Base-by-base conservation (phyloP, 495 filamentous ascomycete species). In the Aspergillus cavernicola region DNA sequence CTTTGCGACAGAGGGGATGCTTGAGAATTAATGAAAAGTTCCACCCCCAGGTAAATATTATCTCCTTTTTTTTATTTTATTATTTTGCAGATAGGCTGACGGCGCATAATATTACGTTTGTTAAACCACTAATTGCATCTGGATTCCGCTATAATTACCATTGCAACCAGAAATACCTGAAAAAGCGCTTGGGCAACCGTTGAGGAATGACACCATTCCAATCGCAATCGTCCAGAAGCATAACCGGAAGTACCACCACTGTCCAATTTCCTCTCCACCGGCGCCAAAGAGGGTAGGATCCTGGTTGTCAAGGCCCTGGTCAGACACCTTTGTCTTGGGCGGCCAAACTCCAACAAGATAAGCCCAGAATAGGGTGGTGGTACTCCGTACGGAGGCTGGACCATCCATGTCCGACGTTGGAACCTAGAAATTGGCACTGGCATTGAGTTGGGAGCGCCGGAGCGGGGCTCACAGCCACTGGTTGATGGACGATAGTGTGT, bases 161-260 rank as follows among this genome's bases (percentile, higher is more conserved):
- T 52, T 59, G 41, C 35, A 23, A 54, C 41, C 43, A 39, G 24
- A 39, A 47, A 49, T 36, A 37, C 31, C 45, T 43, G n/a, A n/a
- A n/a, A 29, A 38, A 50, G 40, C 47, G 29, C 46, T 44, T 44
- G 22, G 46, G 45, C 23, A 43, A 43, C 53, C 11, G 37, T 59
- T 20, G 23, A 55, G 36, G 52, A 59, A 55, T 59, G 57, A 55
- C 56, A 38, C 23, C 37, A 47, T 52, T 33, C 57, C 57, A 55
- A 52, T 59, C 35, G 52, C 57, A 59, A 52, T 37, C 52, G 46
- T 47, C 44, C 29, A 44, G 35, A 40, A 48, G 46, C 45, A 48
- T 48, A 11, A 39, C 57, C 29, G 52, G 39, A 59, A 52, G 41
- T 52, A 47, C 52, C 51, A 55, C 56, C 24, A 42, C 43, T 4